A percentile compares a stretch with the other conserved stretches of the same genome.
Evolutionary conservation across 768 basidiomycete species (phyloP).

Genomic region (Cystobasidiopsis lactophilus): DNA sequence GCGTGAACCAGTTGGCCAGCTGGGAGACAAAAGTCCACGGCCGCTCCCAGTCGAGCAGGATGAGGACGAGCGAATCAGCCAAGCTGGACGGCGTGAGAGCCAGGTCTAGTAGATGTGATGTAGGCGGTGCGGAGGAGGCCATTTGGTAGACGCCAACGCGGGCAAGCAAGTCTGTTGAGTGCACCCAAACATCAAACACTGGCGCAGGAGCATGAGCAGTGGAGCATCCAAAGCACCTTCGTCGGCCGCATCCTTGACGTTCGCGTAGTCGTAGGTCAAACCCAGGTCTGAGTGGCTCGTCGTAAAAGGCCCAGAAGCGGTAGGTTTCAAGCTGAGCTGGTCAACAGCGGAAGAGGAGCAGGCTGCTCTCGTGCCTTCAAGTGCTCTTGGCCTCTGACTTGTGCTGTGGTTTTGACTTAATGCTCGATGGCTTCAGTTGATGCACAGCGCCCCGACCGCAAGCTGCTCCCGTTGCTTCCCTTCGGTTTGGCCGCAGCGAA

Average conservation of each 20-base stretch:
- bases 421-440: too few relatives aligned
- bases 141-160: conserved; percentile 26
- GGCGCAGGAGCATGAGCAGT: neutral
- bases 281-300: conserved; percentile 44
- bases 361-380: too few relatives aligned
- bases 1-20: conserved; percentile 57
- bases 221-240: conserved; percentile 38
- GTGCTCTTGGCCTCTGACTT: too few relatives aligned
- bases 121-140: conserved; percentile 8
- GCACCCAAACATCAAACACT: neutral
- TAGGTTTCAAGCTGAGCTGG: conserved; percentile 45
- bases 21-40: conserved; percentile 81
- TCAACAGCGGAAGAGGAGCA: conserved; percentile 22
- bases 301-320: neutral
- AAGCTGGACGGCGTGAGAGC: conserved; percentile 22
- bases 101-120: conserved; percentile 10
- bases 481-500: too few relatives aligned
- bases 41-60: conserved; percentile 83
- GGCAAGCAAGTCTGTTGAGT: conserved; percentile 56
- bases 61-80: conserved; percentile 52
- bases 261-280: conserved; percentile 76
- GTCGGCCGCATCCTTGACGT: conserved; percentile 75
- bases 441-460: too few relatives aligned
- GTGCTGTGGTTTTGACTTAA: too few relatives aligned
- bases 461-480: too few relatives aligned